phyloP scores from a whole-genome alignment of 140 eudicot genomes.

The Flaveria floridana region DNA sequence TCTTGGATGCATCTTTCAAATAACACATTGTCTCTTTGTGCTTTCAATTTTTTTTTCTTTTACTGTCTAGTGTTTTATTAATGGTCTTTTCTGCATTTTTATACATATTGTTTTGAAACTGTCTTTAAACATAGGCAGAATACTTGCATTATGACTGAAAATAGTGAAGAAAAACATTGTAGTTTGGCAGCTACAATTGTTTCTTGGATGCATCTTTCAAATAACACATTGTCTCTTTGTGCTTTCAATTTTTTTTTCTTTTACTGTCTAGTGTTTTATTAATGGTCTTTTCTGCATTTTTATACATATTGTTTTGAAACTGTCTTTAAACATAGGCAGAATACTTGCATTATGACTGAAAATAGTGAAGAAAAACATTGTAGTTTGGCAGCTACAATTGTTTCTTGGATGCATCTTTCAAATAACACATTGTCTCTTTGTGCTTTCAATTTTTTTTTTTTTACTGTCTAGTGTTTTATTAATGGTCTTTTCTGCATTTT shows the following conservation, averaged over 20 bases:
- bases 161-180: conserved; percentile 10
- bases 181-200: neutral
- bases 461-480: neutral
- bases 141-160: neutral
- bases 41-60: no score
- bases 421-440: neutral
- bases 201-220: conserved; percentile 13
- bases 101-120: neutral
- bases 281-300: no score
- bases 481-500: neutral
- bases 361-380: conserved; percentile 10
- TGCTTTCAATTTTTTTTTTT: no score
- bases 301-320: neutral
- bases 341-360: neutral
- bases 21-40: neutral
- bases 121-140: neutral
- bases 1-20: conserved; percentile 10
- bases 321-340: neutral
- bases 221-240: neutral
- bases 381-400: neutral
- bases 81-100: no score
- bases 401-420: conserved; percentile 18
- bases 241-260: no score
- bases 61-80: no score
- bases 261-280: no score